Evolutionary conservation across 1,284 basidiomycete genomes (phyloP).

Genomic region (Cryptococcus depauperatus): DNA sequence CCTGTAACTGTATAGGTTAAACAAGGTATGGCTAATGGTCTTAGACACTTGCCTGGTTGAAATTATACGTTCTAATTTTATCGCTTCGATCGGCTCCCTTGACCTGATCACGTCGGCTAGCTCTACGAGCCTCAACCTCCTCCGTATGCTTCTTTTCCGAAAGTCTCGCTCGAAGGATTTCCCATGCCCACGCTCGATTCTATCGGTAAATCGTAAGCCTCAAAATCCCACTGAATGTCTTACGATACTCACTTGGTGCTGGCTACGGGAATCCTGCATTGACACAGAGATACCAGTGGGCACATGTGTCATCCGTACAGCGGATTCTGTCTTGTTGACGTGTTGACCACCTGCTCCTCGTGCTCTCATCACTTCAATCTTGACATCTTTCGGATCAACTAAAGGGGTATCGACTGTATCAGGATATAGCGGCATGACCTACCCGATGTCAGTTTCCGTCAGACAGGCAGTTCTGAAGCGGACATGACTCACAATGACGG

Average conservation of each 20-base stretch:
- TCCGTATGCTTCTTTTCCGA: constrained; percentile 66
- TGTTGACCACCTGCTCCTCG: constrained; percentile 97
- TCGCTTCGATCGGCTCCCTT: constrained; percentile 75
- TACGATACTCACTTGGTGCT: constrained; percentile 64
- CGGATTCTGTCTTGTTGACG: constrained; percentile 98
- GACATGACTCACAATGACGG: constrained; percentile 68
- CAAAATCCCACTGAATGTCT: not conserved
- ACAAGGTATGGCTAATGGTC: too few species aligned
- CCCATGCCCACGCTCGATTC: constrained; percentile 82
- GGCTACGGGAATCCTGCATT: constrained; percentile 96
- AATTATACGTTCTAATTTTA: constrained; percentile 91
- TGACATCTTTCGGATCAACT: constrained; percentile 76
- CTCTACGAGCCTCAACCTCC: constrained; percentile 63
- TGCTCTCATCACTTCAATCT: constrained; percentile 86
- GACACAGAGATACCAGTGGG: constrained; percentile 92
- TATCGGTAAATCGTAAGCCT: constrained; percentile 32
- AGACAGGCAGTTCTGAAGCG: too few species aligned
- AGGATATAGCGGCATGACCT: constrained; percentile 67
- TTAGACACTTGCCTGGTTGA: constrained; percentile 57
- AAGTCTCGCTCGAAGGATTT: constrained; percentile 71
- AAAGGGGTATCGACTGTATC: constrained; percentile 55
- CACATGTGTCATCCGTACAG: constrained; percentile 88
- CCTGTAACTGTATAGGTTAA: constrained; percentile 48
- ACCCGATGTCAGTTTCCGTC: constrained; percentile 1
- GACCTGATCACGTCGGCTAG: constrained; percentile 62